A percentile compares a stretch with the other conserved stretches of the same genome.
phyloP scores from a whole-genome alignment of 2,329 filamentous ascomycete genomes.

The Knufia petricola region DNA sequence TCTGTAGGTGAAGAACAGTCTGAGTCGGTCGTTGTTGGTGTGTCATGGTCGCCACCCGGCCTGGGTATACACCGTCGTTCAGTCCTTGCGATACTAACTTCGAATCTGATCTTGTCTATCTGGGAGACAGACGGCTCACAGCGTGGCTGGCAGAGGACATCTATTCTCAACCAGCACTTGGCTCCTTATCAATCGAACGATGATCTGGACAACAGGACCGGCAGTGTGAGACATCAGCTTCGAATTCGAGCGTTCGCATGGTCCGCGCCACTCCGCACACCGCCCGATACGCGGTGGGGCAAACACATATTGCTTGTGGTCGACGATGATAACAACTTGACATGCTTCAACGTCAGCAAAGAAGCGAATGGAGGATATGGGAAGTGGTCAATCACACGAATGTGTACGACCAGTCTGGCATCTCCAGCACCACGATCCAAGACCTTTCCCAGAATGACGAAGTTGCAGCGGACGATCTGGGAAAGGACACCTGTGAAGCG shows the following conservation, averaged over 20 bases:
- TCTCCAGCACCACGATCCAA: neutral
- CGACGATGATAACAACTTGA: constrained; percentile 27
- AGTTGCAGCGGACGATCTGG: neutral
- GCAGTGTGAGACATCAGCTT: constrained; percentile 22
- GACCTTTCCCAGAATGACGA: neutral
- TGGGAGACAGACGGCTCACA: constrained; percentile 43
- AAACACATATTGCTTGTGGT: constrained; percentile 28
- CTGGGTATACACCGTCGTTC: constrained; percentile 45
- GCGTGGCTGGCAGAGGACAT: constrained; percentile 42
- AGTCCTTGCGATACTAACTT: constrained; percentile 46
- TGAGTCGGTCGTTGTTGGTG: constrained; percentile 36
- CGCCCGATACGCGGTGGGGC: constrained; percentile 26
- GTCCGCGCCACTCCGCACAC: constrained; percentile 22
- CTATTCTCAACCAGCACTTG: constrained; percentile 42
- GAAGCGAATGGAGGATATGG: constrained; percentile 13
- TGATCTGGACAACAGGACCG: constrained; percentile 11
- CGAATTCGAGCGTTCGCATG: constrained; percentile 36
- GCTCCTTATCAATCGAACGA: constrained; percentile 21
- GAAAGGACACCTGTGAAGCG: neutral
- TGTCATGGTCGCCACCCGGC: constrained; percentile 50
- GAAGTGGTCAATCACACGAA: constrained; percentile 12
- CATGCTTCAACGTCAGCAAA: constrained; percentile 13
- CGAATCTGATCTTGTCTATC: constrained; percentile 47
- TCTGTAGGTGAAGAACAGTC: constrained; percentile 53
- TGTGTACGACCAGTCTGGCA: neutral